Conservation (phyloP, 345 rosid genomes). For the Gossypium turneri region DNA sequence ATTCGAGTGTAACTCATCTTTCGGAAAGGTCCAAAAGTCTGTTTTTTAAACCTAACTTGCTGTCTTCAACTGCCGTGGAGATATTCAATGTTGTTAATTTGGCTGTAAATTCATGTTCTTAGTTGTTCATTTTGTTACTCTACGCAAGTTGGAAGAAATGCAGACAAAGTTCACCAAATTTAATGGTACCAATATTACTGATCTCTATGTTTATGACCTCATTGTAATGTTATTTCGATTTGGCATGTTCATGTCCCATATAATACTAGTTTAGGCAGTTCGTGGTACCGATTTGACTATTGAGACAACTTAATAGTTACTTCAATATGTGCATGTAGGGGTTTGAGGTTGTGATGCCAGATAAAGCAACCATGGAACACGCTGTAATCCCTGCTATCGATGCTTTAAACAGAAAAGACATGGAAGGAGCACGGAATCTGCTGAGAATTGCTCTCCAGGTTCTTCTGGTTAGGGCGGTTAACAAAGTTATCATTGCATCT, state of each 20-base stretch:
- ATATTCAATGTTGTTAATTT: not conserved
- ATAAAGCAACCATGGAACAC: conserved; percentile 54
- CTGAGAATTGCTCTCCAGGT: conserved; percentile 58
- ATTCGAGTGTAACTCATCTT: not conserved
- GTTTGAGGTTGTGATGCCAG: conserved; percentile 65
- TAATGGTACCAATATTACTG: not conserved
- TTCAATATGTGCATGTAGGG: conserved; percentile 37
- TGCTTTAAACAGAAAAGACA: conserved; percentile 45
- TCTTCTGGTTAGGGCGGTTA: conserved; percentile 56
- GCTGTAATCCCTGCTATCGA: conserved; percentile 44
- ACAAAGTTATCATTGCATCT: conserved; percentile 51
- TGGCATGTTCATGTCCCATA: not conserved
- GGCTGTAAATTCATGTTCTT: not conserved
- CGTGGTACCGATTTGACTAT: not conserved
- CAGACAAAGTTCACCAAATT: not conserved
- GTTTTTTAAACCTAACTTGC: not conserved
- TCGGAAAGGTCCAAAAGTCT: not conserved
- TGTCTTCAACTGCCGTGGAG: not conserved
- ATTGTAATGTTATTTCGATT: not conserved
- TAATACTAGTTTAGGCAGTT: not conserved
- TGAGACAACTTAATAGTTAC: not conserved
- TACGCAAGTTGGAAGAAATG: not conserved
- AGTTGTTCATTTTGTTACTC: not conserved
- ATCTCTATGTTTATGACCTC: not conserved
- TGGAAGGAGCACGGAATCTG: conserved; percentile 56